Conservation (phyloP, 495 filamentous ascomycete species). For the Penicillium angulare region DNA sequence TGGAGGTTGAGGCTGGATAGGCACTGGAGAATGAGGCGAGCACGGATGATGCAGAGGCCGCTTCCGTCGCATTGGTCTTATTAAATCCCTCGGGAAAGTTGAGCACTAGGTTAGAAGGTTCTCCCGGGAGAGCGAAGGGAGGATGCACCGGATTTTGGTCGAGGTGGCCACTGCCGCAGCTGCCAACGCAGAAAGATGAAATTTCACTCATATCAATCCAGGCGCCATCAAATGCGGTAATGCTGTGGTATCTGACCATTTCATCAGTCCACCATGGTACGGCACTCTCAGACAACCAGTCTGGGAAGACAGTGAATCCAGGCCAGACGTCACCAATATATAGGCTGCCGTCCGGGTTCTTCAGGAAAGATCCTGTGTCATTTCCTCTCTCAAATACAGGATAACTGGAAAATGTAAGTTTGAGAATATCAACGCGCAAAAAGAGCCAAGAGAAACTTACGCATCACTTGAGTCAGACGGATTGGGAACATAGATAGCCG, state of each 20-base stretch:
- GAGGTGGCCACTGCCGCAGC: constrained; percentile 68
- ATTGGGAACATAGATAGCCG: constrained; percentile 76
- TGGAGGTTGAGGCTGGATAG: too few species aligned
- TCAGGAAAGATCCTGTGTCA: constrained; percentile 59
- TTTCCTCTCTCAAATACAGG: constrained; percentile 67
- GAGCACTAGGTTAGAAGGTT: constrained; percentile 57
- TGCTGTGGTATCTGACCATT: constrained; percentile 56
- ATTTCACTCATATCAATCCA: constrained; percentile 69
- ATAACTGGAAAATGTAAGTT: constrained; percentile 49
- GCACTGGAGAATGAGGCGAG: too few species aligned
- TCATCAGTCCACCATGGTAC: constrained; percentile 72
- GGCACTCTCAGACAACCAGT: constrained; percentile 59
- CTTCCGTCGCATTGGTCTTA: constrained; percentile 67
- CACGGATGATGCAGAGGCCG: too few species aligned
- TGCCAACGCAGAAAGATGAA: constrained; percentile 79
- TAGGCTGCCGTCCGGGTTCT: constrained; percentile 58
- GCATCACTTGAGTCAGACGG: constrained; percentile 70
- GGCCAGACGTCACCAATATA: constrained; percentile 68
- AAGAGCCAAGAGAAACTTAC: constrained; percentile 29
- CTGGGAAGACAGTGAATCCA: constrained; percentile 62
- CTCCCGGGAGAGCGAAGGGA: constrained; percentile 70
- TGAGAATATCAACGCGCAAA: background rate
- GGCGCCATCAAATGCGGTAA: constrained; percentile 58
- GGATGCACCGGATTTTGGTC: constrained; percentile 70
- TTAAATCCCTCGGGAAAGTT: constrained; percentile 74